A percentile compares a stretch with the other conserved stretches of the same genome.
Evolutionary conservation across 176 grass and related monocot species (phyloP).

Genomic region (Triticum monococcum): DNA sequence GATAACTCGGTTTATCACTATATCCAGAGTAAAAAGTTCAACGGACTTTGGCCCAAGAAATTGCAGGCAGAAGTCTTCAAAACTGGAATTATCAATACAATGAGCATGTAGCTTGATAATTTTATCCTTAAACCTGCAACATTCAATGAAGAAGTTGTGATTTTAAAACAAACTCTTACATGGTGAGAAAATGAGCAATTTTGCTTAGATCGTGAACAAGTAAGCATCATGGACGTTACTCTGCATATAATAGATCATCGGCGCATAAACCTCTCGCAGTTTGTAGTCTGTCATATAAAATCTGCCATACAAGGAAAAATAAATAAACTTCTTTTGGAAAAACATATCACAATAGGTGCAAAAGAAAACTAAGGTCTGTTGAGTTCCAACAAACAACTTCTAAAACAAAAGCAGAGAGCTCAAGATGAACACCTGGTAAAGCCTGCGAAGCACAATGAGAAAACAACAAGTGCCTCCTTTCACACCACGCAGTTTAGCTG

Average conservation of each 20-base stretch:
- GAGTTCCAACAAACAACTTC: neutral
- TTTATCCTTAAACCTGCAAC: constrained; percentile 37
- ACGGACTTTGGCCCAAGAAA: constrained; percentile 41
- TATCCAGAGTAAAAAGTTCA: constrained; percentile 50
- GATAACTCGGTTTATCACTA: constrained; percentile 28
- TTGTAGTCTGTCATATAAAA: constrained; percentile 46
- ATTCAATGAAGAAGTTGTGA: neutral
- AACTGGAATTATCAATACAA: constrained; percentile 16
- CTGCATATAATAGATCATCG: constrained; percentile 20
- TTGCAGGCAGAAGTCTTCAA: constrained; percentile 42
- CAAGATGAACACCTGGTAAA: constrained; percentile 40
- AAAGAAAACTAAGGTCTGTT: neutral
- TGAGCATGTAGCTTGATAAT: constrained; percentile 26
- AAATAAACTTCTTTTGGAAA: neutral
- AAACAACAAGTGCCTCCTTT: constrained; percentile 30
- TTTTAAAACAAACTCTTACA: constrained; percentile 17
- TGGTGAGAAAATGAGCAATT: neutral
- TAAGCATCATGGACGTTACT: constrained; percentile 33
- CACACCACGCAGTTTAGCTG: neutral
- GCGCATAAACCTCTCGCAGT: neutral
- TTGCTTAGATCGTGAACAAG: neutral
- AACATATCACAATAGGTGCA: neutral
- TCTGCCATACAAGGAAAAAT: constrained; percentile 16
- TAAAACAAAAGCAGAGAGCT: constrained; percentile 6
- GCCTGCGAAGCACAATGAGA: constrained; percentile 31